Evolutionary conservation across 768 basidiomycete species (phyloP), one percentile per base, ranked within the genome.

Genomic region (Nidularia sp.): DNA sequence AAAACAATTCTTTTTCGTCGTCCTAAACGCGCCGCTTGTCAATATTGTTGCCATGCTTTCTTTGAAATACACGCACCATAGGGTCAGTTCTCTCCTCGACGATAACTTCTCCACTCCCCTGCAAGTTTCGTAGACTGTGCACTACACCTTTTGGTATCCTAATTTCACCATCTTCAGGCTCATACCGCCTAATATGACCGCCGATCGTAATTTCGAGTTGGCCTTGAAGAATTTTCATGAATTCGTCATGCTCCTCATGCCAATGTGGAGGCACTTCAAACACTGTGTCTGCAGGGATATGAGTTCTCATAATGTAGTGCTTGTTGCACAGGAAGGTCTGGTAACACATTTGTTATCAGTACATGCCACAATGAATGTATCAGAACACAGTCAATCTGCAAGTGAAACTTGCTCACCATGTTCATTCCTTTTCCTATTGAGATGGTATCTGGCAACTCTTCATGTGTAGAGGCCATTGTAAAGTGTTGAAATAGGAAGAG

Each of bases 221-320:
- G 32, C 66, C 69, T 53, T 66, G 56, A 4, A 64, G 34, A 9
- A 72, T 57, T 9, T 55, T 59, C 52, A 70, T 62, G 3, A 63
- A 55, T 52, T 72, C 70, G 45, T 69, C 66, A 49, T 71, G 65
- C 3, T 48, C 59, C 33, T 68, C 66, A 35, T 72, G 70, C 69
- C 70, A 70, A 42, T 71, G 70, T 0, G 58, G 62, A 1, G 68
- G 65, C 0, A 68, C 70, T 6, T 56, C 51, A 15, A 72, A 56
- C 1, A 53, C 48, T 12, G 64, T 63, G 4, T 56, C 57, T 34
- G 66, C 64, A 3, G 58, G 47, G 25, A 65, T 49, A 12, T 57
- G 59, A 2, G 59, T 57, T 36, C 62, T 60, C 18, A 58, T 48
- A 25, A 69, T 43, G 54, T 64, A 68, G 10, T 61, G 50, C n/a